Evolutionary conservation across 2,329 filamentous ascomycete genomes (phyloP).

Genomic region (Pestalotiopsis fici): DNA sequence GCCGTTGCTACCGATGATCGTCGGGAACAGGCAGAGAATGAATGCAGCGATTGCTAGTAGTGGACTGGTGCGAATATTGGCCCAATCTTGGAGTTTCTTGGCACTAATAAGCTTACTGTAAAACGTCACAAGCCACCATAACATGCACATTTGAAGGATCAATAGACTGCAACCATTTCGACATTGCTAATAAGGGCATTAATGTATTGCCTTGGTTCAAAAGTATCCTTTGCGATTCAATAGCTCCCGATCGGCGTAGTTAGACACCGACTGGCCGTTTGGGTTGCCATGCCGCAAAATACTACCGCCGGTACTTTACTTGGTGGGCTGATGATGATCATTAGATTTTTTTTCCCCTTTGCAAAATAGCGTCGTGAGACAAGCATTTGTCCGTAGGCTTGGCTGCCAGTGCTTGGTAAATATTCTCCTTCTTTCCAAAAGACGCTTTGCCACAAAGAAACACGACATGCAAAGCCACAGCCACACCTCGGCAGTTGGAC

Average conservation of each 20-base stretch:
- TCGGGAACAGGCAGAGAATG: background rate
- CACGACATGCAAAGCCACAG: background rate
- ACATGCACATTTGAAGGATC: background rate
- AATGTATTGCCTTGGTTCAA: background rate
- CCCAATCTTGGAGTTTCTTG: background rate
- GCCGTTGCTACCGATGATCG: background rate
- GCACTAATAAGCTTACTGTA: background rate
- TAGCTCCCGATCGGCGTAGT: background rate
- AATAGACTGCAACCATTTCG: background rate
- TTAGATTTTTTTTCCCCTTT: background rate
- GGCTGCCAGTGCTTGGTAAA: background rate
- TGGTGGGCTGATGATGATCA: background rate
- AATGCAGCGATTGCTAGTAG: background rate
- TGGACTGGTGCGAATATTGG: background rate
- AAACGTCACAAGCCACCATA: background rate
- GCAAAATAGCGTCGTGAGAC: background rate
- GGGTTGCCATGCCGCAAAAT: background rate
- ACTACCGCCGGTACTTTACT: background rate
- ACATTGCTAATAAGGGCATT: background rate
- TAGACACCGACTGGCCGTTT: background rate
- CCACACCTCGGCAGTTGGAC: slow-evolving; percentile 1
- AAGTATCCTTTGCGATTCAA: background rate
- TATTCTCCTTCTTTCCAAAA: background rate
- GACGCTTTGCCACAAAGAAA: background rate
- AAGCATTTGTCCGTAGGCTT: background rate